phyloP scores from a whole-genome alignment of 768 basidiomycete genomes.

The Stropharia rugosoannulata region DNA sequence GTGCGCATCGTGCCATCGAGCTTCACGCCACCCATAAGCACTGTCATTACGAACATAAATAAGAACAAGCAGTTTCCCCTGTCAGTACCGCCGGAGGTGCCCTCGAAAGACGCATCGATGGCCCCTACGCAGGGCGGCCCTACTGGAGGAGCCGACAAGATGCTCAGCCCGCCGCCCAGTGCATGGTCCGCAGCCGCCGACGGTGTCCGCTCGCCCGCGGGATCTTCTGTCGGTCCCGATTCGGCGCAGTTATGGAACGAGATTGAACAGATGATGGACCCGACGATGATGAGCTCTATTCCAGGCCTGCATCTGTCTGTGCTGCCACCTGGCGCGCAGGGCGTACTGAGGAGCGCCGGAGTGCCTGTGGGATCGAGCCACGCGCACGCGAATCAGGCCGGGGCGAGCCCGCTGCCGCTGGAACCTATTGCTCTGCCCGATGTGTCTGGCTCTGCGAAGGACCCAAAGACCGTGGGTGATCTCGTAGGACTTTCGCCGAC shows the following conservation, averaged over 20 bases:
- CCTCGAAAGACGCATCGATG: background rate
- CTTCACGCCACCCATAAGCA: background rate
- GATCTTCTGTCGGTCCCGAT: constrained; percentile 21
- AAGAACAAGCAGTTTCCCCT: constrained; percentile 12
- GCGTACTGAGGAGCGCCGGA: constrained; percentile 22
- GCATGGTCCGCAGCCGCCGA: constrained; percentile 8
- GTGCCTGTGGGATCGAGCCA: constrained; percentile 1
- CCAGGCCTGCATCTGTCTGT: constrained; percentile 23
- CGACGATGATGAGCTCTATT: constrained; percentile 20
- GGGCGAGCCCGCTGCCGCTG: constrained; percentile 6
- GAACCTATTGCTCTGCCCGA: background rate
- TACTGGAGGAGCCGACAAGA: constrained; percentile 1
- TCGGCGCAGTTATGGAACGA: constrained; percentile 25
- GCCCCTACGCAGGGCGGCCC: background rate
- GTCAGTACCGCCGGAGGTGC: background rate
- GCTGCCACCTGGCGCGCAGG: constrained; percentile 20
- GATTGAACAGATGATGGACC: constrained; percentile 29
- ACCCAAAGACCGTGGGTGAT: constrained; percentile 18
- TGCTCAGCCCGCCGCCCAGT: constrained; percentile 12
- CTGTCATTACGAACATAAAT: background rate
- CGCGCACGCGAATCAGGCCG: constrained; percentile 1
- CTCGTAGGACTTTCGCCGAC: constrained; percentile 23
- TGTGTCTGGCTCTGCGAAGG: constrained; percentile 1
- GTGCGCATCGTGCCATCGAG: constrained; percentile 11
- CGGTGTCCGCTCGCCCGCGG: constrained; percentile 14